phyloP scores from a whole-genome alignment of 352 stramenopile species.

The Saprolegnia parasitica region DNA sequence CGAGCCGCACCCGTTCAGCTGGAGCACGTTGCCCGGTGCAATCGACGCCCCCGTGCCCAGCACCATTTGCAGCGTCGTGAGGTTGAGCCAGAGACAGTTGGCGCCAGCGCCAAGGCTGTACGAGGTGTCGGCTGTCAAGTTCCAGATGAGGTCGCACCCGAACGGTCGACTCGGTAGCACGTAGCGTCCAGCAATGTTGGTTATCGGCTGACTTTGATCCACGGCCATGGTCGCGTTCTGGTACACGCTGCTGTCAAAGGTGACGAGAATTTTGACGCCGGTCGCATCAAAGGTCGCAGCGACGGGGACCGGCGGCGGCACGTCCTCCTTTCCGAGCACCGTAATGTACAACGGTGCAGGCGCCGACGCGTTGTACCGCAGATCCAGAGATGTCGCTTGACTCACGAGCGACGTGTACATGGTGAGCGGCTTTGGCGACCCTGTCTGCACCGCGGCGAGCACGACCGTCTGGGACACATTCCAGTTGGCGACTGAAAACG shows the following conservation, averaged over 20 bases:
- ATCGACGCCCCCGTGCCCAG: constrained; percentile 46
- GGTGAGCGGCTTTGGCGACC: constrained; percentile 21
- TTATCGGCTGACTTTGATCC: constrained; percentile 11
- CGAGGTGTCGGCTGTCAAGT: constrained; percentile 32
- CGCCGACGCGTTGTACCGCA: constrained; percentile 31
- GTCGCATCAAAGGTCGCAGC: constrained; percentile 48
- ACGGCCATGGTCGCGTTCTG: constrained; percentile 61
- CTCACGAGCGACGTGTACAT: constrained; percentile 2
- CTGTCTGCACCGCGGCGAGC: constrained; percentile 9
- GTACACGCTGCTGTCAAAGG: constrained; percentile 63
- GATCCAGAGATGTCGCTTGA: not conserved
- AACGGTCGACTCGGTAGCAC: constrained; percentile 33
- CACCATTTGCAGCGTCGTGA: constrained; percentile 46
- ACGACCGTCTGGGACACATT: constrained; percentile 5
- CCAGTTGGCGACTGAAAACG: constrained; percentile 72
- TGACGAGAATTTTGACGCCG: constrained; percentile 47
- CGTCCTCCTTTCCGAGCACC: constrained; percentile 45
- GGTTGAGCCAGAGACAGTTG: constrained; percentile 52
- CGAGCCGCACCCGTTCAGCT: constrained; percentile 48
- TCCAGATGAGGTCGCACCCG: constrained; percentile 45
- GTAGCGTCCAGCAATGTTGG: constrained; percentile 17
- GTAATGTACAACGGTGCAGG: constrained; percentile 23
- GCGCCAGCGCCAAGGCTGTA: constrained; percentile 41
- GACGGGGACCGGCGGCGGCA: constrained; percentile 49
- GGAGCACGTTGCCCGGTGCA: constrained; percentile 37